Base-by-base conservation (phyloP, 1,139 yeast genomes). In the Torulaspora globosa region DNA sequence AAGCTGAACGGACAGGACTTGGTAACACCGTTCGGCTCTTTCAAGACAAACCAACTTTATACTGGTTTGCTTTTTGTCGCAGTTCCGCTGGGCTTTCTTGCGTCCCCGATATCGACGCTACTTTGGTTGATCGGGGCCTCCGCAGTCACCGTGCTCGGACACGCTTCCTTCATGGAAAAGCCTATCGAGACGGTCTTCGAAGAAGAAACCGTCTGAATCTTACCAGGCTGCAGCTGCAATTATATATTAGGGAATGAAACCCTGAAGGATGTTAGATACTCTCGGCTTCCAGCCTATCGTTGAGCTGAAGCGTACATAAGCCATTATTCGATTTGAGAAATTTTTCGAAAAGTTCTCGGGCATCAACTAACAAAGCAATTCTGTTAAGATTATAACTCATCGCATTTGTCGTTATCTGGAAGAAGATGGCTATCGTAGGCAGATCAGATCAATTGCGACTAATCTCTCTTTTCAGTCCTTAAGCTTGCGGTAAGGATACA, bases 111-210 rank as follows among this genome's bases (percentile, higher is more conserved):
- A 58, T 79, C 95, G 49, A 89, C 98, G 26, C 71, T 94, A 74
- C 77, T 94, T 79, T 94, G 98, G 98, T 78, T 94, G 59, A 81
- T 94, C 64, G 99, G 98, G 57, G 94, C 97, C 7, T 85, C 96
- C 18, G 83, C 86, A 35, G 95, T 89, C 44, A 71, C 84, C 41
- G 92, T 94, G 42, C 74, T 90, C 47, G 80, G 96, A 11, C 99
- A 94, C 69, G 97, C 98, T 45, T 71, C 94, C 11, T 78, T 94
- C 56, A 80, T 94, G 88, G 98, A 94, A 67, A 92, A 92, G 72
- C 98, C 98, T 37, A 89, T 94, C 59, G 98, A 92, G 72, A 85
- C 95, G 39, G 97, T 94, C 29, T 92, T 92, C 63, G 96, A 90
- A 68, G 97, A 88, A 66, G 89, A 86, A 64, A 66, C 72, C 41